Evolutionary conservation across 179 eudicot genomes (phyloP), one percentile per base, ranked within the genome.

Genomic region (Spinacia oleracea): DNA sequence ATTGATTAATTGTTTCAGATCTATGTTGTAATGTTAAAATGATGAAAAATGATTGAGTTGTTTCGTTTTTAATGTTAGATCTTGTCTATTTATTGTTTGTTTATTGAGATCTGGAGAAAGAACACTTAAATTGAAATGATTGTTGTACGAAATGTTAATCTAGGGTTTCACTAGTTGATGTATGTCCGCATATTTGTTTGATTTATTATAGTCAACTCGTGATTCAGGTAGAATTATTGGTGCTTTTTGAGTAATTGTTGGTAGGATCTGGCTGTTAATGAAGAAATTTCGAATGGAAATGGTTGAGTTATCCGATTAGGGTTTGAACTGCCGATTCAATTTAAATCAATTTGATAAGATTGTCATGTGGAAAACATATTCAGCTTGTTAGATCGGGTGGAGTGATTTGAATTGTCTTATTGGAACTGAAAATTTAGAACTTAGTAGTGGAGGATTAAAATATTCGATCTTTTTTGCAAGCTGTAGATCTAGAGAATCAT

Each of bases 61-160:
- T 15, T 38, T 34, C 70, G 31, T 10, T 32, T 1, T 68, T 27
- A 8, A 1, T 70, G 77, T 65, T 81, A 64, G 78, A 77, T 81
- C 78, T 77, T 70, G 64, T 55, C 7, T 65, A 15, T 2, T 64
- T 53, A 46, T 53, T 55, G 32, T 27, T 75, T 4, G 14, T 29
- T 12, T n/a, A 20, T 38, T 5, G 34, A 75, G 70, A 75, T 75
- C 75, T 81, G 56, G 9, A 71, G 12, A 34, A 72, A 2, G 64
- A 25, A 6, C 9, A 23, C 23, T 48, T 14, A 21, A 65, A 59
- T 27, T 71, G 81, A 60, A 69, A 53, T 78, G 72, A 46, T 58
- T 60, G 5, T 45, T 63, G 51, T 31, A 0, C 56, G 71, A 11
- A 53, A 35, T 35, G 42, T 60, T 72, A 15, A 23, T 50, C 12